Percentiles rank a stretch among this genome's conserved stretches.
These are phyloP conservation scores for Xerocomus potaroensis DNA, from an alignment of 768 basidiomycete genomes.

Conservation along the genomic window DNA sequence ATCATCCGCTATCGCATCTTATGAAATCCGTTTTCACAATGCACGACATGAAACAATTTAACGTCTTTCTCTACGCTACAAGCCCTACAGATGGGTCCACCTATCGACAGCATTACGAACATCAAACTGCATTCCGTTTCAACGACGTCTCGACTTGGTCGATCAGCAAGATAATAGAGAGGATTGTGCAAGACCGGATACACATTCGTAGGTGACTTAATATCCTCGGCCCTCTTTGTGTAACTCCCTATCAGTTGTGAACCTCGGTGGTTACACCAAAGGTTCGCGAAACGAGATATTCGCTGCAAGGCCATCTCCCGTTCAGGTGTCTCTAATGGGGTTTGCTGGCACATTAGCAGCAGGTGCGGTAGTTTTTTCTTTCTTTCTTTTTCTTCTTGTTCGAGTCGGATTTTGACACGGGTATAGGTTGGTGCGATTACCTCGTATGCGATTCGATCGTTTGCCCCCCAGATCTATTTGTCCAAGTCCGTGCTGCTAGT, in stretches of 20 bases:
- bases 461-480: constrained; percentile 39
- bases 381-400: background rate
- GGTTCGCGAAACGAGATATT: constrained; percentile 51
- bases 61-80: constrained; percentile 45
- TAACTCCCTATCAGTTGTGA: constrained; percentile 33
- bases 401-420: constrained; percentile 1
- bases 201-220: constrained; percentile 38
- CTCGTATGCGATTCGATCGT: constrained; percentile 41
- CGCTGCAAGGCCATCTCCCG: constrained; percentile 44
- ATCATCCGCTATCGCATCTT: constrained; percentile 49
- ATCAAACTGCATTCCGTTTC: constrained; percentile 35
- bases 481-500: constrained; percentile 28
- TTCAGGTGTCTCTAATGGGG: constrained; percentile 49
- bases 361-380: constrained; percentile 25
- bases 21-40: constrained; percentile 48
- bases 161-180: constrained; percentile 34
- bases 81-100: constrained; percentile 43
- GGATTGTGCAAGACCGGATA: constrained; percentile 40
- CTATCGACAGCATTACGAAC: constrained; percentile 42
- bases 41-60: constrained; percentile 38
- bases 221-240: background rate
- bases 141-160: constrained; percentile 40
- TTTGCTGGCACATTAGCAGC: constrained; percentile 46
- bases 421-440: constrained; percentile 46
- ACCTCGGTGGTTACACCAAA: constrained; percentile 49